These are phyloP conservation scores for Durotheca rogersii DNA, from an alignment of 495 filamentous ascomycete genomes.

Conservation along the genomic window DNA sequence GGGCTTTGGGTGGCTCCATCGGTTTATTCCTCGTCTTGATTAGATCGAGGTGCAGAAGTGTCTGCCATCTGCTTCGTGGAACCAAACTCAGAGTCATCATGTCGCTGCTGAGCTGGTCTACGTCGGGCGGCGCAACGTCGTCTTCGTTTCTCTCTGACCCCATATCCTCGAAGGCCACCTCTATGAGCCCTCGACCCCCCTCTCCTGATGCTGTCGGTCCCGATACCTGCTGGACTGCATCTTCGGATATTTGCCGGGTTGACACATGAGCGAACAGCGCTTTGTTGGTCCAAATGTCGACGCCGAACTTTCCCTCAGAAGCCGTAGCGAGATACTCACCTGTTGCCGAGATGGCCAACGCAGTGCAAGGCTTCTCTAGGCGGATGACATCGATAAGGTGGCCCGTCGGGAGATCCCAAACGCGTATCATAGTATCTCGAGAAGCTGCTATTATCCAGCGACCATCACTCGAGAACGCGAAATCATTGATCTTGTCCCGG, in stretches of 20 bases:
- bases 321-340: conserved; percentile 92
- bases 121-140: conserved; percentile 46
- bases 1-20: conserved; percentile 82
- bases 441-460: conserved; percentile 91
- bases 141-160: conserved; percentile 47
- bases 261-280: conserved; percentile 86
- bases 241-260: conserved; percentile 74
- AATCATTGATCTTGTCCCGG: conserved; percentile 76
- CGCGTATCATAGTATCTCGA: conserved; percentile 75
- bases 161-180: conserved; percentile 66
- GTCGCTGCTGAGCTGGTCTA: conserved; percentile 75
- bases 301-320: conserved; percentile 78
- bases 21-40: conserved; percentile 95
- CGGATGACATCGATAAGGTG: conserved; percentile 90
- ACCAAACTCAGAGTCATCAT: conserved; percentile 88
- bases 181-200: conserved; percentile 62
- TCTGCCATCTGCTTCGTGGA: conserved; percentile 90
- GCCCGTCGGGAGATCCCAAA: conserved; percentile 95
- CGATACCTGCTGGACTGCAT: conserved; percentile 61
- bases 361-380: conserved; percentile 70
- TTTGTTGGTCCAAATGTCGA: conserved; percentile 92
- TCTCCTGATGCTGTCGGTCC: conserved; percentile 81
- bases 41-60: conserved; percentile 81
- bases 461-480: conserved; percentile 89
- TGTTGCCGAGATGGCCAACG: conserved; percentile 81